Percentiles rank a stretch among this genome's conserved stretches.
Evolutionary conservation across 345 rosid species (phyloP).

Genomic region (Camelina neglecta): DNA sequence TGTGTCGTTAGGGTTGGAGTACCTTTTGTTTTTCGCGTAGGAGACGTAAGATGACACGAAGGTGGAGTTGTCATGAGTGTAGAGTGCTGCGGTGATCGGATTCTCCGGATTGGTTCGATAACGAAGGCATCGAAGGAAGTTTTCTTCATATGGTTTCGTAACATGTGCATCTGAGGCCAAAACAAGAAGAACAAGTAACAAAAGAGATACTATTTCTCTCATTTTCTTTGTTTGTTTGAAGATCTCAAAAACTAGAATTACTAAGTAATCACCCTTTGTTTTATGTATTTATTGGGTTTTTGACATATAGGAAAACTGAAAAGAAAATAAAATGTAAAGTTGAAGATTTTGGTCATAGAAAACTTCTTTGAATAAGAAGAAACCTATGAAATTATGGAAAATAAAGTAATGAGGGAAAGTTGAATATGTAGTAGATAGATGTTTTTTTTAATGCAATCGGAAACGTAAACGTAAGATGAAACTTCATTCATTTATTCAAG

Average conservation of each 20-base stretch:
- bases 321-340: neutral
- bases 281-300: neutral
- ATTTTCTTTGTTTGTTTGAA: slow-evolving; percentile 3
- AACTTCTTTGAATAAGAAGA: neutral
- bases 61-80: slow-evolving; percentile 21
- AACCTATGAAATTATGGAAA: neutral
- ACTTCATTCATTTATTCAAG: neutral
- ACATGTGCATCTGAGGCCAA: slow-evolving; percentile 22
- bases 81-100: slow-evolving; percentile 29
- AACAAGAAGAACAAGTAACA: slow-evolving; percentile 23
- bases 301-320: neutral
- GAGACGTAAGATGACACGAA: slow-evolving; percentile 31
- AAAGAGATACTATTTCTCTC: slow-evolving; percentile 14
- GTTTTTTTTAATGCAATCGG: neutral
- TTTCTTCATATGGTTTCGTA: neutral
- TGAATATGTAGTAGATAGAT: neutral
- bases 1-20: slow-evolving; percentile 27
- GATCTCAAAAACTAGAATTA: neutral
- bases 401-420: neutral
- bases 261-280: neutral
- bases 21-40: slow-evolving; percentile 38
- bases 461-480: neutral
- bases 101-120: neutral
- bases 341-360: neutral
- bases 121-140: slow-evolving; percentile 31